Evolutionary conservation across 2,329 filamentous ascomycete species (phyloP).

Genomic region (Microdochium paspali): DNA sequence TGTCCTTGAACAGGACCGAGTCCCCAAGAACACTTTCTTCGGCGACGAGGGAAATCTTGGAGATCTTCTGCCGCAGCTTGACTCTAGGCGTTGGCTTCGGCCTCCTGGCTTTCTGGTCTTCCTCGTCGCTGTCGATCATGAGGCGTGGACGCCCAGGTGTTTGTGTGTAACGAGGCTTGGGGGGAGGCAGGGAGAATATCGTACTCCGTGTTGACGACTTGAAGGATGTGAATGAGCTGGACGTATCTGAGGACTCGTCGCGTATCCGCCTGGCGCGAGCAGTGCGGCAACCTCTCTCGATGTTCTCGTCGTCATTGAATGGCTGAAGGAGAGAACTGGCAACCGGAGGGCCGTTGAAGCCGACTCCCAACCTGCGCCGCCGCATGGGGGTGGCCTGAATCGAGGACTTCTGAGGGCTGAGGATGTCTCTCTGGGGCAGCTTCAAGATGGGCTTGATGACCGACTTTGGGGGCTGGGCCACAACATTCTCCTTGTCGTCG

Average conservation of each 20-base stretch:
- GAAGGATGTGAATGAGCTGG: background rate
- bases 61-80: constrained; percentile 1
- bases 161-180: background rate
- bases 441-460: background rate
- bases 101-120: background rate
- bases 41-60: background rate
- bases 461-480: background rate
- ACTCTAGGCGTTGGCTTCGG: background rate
- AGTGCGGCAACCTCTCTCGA: background rate
- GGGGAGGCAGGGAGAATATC: background rate
- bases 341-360: background rate
- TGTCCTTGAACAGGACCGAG: background rate
- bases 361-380: background rate
- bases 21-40: background rate
- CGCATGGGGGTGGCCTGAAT: background rate
- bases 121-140: background rate
- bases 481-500: constrained; percentile 3
- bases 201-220: background rate
- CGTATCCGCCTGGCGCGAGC: background rate
- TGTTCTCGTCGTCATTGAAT: background rate
- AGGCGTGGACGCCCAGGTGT: background rate
- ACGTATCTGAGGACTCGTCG: background rate
- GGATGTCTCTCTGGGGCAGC: background rate
- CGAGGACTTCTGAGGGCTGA: background rate
- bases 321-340: background rate